Evolutionary conservation across 306 rosid genomes (phyloP), one percentile per base, ranked within the genome.

Genomic region (Prunus fruticosa): DNA sequence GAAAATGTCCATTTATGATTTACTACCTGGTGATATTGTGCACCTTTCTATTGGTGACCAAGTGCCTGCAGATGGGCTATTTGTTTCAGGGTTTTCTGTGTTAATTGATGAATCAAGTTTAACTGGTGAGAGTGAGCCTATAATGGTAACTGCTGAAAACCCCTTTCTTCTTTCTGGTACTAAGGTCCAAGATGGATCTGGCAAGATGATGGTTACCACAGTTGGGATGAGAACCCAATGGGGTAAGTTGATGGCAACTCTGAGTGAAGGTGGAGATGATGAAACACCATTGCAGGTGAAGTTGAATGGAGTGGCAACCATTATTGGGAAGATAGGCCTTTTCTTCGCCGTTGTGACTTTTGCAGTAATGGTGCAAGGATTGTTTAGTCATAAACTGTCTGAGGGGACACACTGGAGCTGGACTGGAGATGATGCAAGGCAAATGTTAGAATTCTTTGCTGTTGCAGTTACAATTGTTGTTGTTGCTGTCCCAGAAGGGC

Each of bases 161-260:
- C 99, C 99, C 43, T 92, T 88, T 81, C 97, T 92, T 78, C 97
- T 95, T 18, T 95, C 98, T 5, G 97, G 99, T 64, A 95, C 99
- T 27, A 95, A 91, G 81, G 93, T 95, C 71, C 97, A 89, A 88
- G 97, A 92, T 81, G 99, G 97, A 80, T 90, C 96, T 23, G 89
- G 97, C 85, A 90, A 89, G 88, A 91, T 95, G 99, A 64, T 95
- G 87, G 78, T 95, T 19, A 95, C 97, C 51, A 90, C 91, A 13
- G 99, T 91, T 8, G 99, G 99, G 71, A 95, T 95, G 99, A 89
- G 92, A 86, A 95, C 99, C 73, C 97, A 95, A 77, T 95, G 99
- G 99, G 99, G 99, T 13, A 95, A 95, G 78, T 76, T 95, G 84
- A 92, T 91, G 93, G 99, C 96, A 30, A 95, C 99, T 67, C 97